Evolutionary conservation across 345 rosid genomes (phyloP).

Genomic region (Abelmoschus esculentus): DNA sequence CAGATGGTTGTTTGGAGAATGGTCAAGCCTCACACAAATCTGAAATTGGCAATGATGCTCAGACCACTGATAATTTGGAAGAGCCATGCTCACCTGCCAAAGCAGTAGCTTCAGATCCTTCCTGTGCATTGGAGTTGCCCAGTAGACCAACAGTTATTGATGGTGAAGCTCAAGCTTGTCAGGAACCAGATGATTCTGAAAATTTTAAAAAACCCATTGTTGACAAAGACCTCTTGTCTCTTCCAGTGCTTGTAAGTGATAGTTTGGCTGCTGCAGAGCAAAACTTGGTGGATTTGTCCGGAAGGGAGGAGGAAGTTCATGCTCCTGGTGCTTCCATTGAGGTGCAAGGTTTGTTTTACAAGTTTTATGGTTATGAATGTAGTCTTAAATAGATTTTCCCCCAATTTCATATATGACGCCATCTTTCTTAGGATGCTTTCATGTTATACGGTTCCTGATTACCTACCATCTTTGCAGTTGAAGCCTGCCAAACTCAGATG

Average conservation of each 20-base stretch:
- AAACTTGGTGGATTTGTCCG: constrained; percentile 14
- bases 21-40: constrained; percentile 20
- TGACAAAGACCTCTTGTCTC: constrained; percentile 17
- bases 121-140: constrained; percentile 23
- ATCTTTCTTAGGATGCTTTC: neutral
- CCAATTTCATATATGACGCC: neutral
- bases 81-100: constrained; percentile 13
- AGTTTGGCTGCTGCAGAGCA: constrained; percentile 13
- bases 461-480: constrained; percentile 17
- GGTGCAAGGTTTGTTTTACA: constrained; percentile 41
- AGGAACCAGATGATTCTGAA: constrained; percentile 21
- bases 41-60: constrained; percentile 18
- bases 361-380: constrained; percentile 12
- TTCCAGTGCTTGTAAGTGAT: constrained; percentile 11
- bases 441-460: neutral
- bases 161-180: constrained; percentile 29
- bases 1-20: constrained; percentile 22
- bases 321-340: constrained; percentile 23
- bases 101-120: constrained; percentile 19
- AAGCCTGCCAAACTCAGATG: constrained; percentile 30
- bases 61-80: constrained; percentile 17
- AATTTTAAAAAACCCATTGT: constrained; percentile 13
- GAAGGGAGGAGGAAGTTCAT: constrained; percentile 17
- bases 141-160: constrained; percentile 22
- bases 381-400: neutral